These are phyloP conservation scores for Henckelia pumila DNA, from an alignment of 257 asterid species.

Conservation along the genomic window DNA sequence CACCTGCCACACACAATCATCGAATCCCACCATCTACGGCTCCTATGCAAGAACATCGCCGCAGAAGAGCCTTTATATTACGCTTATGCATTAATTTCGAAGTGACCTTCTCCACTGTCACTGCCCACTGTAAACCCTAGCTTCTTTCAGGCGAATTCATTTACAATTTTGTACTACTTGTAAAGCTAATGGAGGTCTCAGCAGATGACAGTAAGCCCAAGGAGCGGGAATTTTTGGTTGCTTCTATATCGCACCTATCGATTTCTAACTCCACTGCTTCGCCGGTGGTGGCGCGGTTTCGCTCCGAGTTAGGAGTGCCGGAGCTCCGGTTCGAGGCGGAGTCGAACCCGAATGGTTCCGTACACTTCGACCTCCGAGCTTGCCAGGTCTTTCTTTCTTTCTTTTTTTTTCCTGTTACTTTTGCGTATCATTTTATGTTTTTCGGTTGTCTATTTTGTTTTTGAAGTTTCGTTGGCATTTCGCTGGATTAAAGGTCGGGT, in stretches of 20 bases:
- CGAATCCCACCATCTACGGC: too few relatives aligned
- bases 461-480: not conserved
- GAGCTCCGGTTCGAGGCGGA: slow-evolving; percentile 52
- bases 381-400: slow-evolving; percentile 39
- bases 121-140: not conserved
- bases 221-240: slow-evolving; percentile 61
- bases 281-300: slow-evolving; percentile 64
- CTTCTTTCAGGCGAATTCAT: not conserved
- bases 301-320: slow-evolving; percentile 34
- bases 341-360: slow-evolving; percentile 39
- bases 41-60: too few relatives aligned
- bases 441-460: slow-evolving; percentile 12
- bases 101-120: not conserved
- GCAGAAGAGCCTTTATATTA: too few relatives aligned
- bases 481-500: not conserved
- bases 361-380: slow-evolving; percentile 54
- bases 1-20: too few relatives aligned
- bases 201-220: slow-evolving; percentile 30
- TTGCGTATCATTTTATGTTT: not conserved
- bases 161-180: too few relatives aligned
- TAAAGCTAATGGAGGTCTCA: not conserved
- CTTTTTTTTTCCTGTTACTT: not conserved
- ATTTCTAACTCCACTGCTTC: slow-evolving; percentile 49
- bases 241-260: slow-evolving; percentile 70
- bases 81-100: not conserved